Percentiles rank a stretch among this genome's conserved stretches.
These are phyloP conservation scores for Geum urbanum DNA, from an alignment of 306 rosid species.

Conservation along the genomic window DNA sequence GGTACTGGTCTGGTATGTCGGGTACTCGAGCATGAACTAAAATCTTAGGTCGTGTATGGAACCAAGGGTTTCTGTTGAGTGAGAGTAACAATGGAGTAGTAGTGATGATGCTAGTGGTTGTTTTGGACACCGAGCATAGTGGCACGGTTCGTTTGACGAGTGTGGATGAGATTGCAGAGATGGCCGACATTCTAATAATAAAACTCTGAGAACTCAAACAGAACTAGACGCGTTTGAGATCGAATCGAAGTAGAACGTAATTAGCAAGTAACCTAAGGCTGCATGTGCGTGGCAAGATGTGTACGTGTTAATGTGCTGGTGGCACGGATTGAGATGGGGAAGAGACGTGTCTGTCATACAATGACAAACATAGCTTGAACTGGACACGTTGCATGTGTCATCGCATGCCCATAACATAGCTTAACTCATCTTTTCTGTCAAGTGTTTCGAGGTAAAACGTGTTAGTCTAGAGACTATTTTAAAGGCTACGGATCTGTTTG, in stretches of 20 bases:
- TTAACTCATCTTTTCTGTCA: too few species aligned
- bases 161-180: slow-evolving; percentile 36
- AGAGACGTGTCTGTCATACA: neutral
- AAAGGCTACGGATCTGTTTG: too few species aligned
- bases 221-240: neutral
- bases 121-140: slow-evolving; percentile 4
- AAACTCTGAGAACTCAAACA: too few species aligned
- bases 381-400: neutral
- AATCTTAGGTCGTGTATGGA: neutral
- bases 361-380: neutral
- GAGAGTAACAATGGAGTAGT: neutral
- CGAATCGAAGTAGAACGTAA: too few species aligned
- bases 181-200: slow-evolving; percentile 15
- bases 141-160: slow-evolving; percentile 37
- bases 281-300: neutral
- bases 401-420: too few species aligned
- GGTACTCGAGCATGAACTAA: neutral
- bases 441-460: too few species aligned
- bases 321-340: neutral
- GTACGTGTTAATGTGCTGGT: neutral
- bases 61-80: neutral
- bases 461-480: too few species aligned
- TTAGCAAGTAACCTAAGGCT: neutral
- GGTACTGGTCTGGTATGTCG: slow-evolving; percentile 29
- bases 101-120: neutral